Conservation (phyloP, 1,139 yeast genomes). For the Sugiyamaella paludigena region DNA sequence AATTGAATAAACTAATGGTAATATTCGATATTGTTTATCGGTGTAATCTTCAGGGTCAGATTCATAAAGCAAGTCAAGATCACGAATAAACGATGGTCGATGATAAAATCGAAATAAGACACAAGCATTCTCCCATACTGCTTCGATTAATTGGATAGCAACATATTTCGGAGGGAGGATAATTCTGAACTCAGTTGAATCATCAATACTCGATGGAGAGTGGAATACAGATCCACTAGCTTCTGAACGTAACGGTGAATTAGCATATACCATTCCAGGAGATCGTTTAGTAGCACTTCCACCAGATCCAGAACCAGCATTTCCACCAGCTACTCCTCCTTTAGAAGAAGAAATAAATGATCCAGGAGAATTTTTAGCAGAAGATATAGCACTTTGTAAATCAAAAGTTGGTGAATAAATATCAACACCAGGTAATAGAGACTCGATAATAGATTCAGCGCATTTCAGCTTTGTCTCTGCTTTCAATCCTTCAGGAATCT, state of each 20-base stretch:
- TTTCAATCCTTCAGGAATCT: constrained; percentile 39
- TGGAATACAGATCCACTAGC: constrained; percentile 11
- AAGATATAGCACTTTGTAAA: constrained; percentile 36
- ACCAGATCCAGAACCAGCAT: no score
- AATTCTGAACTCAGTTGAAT: constrained; percentile 45
- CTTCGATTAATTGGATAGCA: constrained; percentile 66
- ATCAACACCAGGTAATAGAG: constrained; percentile 49
- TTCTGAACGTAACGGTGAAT: constrained; percentile 7
- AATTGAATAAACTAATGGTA: constrained; percentile 74
- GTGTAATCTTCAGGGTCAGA: constrained; percentile 68
- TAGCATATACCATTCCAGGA: constrained; percentile 6
- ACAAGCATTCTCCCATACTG: constrained; percentile 85
- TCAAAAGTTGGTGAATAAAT: constrained; percentile 49
- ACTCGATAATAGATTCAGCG: constrained; percentile 41
- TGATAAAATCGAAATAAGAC: constrained; percentile 82
- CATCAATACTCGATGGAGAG: constrained; percentile 12
- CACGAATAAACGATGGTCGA: constrained; percentile 68
- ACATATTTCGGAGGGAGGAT: constrained; percentile 73
- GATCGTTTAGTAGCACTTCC: constrained; percentile 9
- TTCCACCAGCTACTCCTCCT: not conserved
- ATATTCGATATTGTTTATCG: constrained; percentile 68
- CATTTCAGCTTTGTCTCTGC: constrained; percentile 39
- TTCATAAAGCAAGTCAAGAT: constrained; percentile 56
- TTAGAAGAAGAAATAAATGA: not conserved
- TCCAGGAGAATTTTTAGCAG: not conserved